phyloP scores from a whole-genome alignment of 768 basidiomycete species.

The Boletus tylopilopsis region DNA sequence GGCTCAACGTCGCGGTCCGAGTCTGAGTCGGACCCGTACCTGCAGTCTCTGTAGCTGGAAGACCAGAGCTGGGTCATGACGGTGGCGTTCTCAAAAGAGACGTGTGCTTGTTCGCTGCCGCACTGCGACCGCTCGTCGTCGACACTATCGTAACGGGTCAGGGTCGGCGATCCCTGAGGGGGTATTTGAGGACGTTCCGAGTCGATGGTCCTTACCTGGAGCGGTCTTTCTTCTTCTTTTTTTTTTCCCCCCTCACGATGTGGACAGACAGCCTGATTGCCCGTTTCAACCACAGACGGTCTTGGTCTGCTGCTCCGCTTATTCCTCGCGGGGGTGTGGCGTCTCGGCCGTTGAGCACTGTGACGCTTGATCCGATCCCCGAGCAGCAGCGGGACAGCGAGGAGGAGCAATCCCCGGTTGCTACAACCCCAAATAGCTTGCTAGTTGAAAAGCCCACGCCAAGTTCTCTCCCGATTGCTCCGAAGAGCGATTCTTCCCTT shows the following conservation, averaged over 20 bases:
- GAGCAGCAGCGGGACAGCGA: slow-evolving; percentile 2
- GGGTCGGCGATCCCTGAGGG: background rate
- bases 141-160: background rate
- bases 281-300: slow-evolving; percentile 14
- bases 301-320: slow-evolving; percentile 10
- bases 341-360: slow-evolving; percentile 2
- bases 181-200: background rate
- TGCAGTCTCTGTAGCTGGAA: slow-evolving; percentile 11
- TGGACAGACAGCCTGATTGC: slow-evolving; percentile 14
- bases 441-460: background rate
- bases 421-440: background rate
- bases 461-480: background rate
- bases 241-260: background rate
- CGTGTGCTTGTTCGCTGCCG: no score
- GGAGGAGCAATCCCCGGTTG: no score
- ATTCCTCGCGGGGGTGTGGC: slow-evolving; percentile 4
- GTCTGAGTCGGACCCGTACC: slow-evolving; percentile 14
- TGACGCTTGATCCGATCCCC: slow-evolving; percentile 8
- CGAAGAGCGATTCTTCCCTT: background rate
- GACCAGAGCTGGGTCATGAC: background rate
- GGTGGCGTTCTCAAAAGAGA: no score
- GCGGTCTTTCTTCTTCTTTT: background rate
- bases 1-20: slow-evolving; percentile 10
- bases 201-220: no score
- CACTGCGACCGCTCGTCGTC: no score